Conservation (phyloP, 2,329 filamentous ascomycete species). For the Polychaeton citri region DNA sequence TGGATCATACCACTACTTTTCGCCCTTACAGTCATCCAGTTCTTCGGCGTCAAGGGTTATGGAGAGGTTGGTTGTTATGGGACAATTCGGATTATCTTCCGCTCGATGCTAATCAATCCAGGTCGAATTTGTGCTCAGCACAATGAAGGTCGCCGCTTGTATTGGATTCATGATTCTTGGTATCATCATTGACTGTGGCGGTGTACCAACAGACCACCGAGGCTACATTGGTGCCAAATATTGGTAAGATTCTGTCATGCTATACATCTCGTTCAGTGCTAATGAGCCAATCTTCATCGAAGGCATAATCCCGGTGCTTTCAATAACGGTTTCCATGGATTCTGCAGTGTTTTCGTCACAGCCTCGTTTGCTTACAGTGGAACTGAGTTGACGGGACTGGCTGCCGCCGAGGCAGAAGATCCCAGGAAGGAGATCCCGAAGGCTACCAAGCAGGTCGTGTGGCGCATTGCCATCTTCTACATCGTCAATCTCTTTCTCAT, state of each 20-base stretch:
- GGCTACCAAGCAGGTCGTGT: slow-evolving; percentile 19
- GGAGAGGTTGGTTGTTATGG: not conserved
- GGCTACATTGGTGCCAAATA: not conserved
- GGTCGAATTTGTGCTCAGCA: slow-evolving; percentile 5
- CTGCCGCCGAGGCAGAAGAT: slow-evolving; percentile 37
- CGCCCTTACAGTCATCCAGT: slow-evolving; percentile 12
- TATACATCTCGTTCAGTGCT: not conserved
- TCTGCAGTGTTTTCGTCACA: slow-evolving; percentile 51
- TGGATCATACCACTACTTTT: slow-evolving; percentile 14
- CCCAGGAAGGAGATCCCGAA: slow-evolving; percentile 29
- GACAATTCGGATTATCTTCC: not conserved
- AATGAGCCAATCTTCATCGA: not conserved
- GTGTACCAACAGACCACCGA: slow-evolving; percentile 31
- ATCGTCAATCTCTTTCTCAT: slow-evolving; percentile 16
- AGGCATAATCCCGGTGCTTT: slow-evolving; percentile 24
- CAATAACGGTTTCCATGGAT: slow-evolving; percentile 48
- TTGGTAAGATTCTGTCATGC: not conserved
- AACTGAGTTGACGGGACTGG: slow-evolving; percentile 44
- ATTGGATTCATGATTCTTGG: slow-evolving; percentile 51
- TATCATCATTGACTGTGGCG: slow-evolving; percentile 43
- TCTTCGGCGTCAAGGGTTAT: slow-evolving; percentile 13
- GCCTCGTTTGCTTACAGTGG: slow-evolving; percentile 48
- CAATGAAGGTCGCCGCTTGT: slow-evolving; percentile 26
- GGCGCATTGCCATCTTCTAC: slow-evolving; percentile 19
- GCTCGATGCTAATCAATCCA: slow-evolving; percentile 1